Base-by-base conservation (phyloP, 2,329 filamentous ascomycete genomes). In the Ophiostoma quercus region DNA sequence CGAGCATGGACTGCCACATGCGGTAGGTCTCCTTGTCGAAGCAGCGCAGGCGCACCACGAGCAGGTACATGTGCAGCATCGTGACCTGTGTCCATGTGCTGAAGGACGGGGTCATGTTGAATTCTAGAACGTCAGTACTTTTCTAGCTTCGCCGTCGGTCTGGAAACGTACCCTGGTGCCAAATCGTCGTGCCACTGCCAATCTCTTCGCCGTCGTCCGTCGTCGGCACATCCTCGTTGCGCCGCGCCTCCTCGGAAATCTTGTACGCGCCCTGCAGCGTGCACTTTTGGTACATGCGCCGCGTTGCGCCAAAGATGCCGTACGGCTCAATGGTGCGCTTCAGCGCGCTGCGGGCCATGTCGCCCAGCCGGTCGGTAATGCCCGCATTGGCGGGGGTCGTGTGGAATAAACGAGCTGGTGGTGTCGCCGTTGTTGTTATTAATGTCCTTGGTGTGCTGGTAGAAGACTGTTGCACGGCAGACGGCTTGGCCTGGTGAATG, bases 81-180 rank as follows among this genome's bases (percentile, higher is more conserved):
- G 94, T 95, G 63, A 98, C 90, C 80, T 98, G 94, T 25, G 93
- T 92, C 95, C 95, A 99, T 70, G 92, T 94, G 77, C 90, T 94
- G 80, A 99, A 99, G 0, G 93, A 98, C 0, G 93, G 92, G 41
- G 86, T 84, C 22, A 99, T 87, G 34, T 87, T 87, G 73, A 97
- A 87, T 68, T 89, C 92, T 96, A 75, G 3, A 9, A 5, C 6
- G 67, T 71, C 43, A 71, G 68, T 19, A 29, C 25, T 29, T 29
- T 29, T 29, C 25, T 29, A 2, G 2, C 1, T 34, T 8, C 1
- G 34, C 2, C 34, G 34, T 8, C 34, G 34, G 34, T 8, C 34
- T 34, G 34, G 34, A 34, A 2, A 34, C 1, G 34, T 82, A 95
- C 92, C 87, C 75, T 88, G 83, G 78, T 96, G 92, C 94, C 94